Evolutionary conservation across 257 asterid species (phyloP).

Genomic region (Coffea eugenioides): DNA sequence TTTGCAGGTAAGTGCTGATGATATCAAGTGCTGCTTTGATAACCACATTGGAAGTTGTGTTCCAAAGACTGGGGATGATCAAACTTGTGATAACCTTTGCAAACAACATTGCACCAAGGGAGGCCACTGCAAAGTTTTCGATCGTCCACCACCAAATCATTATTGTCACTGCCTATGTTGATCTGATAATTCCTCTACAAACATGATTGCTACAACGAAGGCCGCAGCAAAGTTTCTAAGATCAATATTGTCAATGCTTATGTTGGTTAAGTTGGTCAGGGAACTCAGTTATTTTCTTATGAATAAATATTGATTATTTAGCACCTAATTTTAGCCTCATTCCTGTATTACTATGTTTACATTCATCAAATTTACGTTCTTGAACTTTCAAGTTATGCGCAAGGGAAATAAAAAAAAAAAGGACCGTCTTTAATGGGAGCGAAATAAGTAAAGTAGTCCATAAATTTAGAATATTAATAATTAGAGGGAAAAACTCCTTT

Average conservation of each 20-base stretch:
- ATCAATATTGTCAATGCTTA: too few relatives aligned
- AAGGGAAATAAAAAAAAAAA: neutral
- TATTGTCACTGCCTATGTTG: constrained; percentile 20
- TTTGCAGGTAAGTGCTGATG: neutral
- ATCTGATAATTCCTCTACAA: neutral
- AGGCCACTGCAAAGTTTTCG: constrained; percentile 8
- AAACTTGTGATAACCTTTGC: neutral
- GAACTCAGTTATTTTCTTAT: neutral
- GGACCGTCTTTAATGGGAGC: neutral
- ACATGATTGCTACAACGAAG: too few relatives aligned
- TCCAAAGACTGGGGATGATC: neutral
- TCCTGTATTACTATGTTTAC: too few relatives aligned
- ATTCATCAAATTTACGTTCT: too few relatives aligned
- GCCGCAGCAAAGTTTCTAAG: too few relatives aligned
- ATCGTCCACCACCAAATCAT: constrained; percentile 13
- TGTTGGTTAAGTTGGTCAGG: neutral
- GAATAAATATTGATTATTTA: neutral
- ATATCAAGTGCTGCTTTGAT: constrained; percentile 6
- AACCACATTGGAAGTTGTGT: constrained; percentile 5
- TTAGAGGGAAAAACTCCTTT: too few relatives aligned
- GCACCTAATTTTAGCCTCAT: neutral
- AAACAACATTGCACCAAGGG: neutral
- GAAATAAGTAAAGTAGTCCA: too few relatives aligned
- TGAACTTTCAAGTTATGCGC: too few relatives aligned
- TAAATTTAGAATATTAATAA: too few relatives aligned